Evolutionary conservation across 768 basidiomycete species (phyloP).

Genomic region (Lactarius psammicola): DNA sequence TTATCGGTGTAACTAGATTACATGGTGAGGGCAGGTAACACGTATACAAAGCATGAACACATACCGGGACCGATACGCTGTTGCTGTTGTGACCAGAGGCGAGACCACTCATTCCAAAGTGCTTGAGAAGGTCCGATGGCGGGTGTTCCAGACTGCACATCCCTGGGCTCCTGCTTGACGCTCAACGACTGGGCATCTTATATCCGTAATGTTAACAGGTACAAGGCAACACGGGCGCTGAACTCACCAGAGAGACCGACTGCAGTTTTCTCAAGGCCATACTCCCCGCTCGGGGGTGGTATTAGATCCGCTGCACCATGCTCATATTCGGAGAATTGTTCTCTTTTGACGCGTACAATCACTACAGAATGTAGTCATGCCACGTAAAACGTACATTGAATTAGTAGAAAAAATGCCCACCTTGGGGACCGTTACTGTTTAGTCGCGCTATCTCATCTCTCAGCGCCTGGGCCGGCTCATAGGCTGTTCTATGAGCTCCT

Average conservation of each 20-base stretch:
- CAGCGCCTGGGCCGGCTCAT: slow-evolving; percentile 19
- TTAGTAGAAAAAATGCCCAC: not conserved
- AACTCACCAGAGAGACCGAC: not conserved
- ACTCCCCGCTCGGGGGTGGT: too few species aligned
- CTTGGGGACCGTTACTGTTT: not conserved
- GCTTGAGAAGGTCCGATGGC: slow-evolving; percentile 1
- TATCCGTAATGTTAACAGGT: not conserved
- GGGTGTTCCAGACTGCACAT: not conserved
- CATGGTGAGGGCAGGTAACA: not conserved
- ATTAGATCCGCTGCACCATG: too few species aligned
- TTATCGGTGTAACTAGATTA: not conserved
- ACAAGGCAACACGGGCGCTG: not conserved
- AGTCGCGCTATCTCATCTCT: slow-evolving; percentile 24
- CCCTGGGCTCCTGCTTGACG: slow-evolving; percentile 17
- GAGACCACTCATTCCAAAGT: slow-evolving; percentile 14
- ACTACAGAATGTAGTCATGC: slow-evolving; percentile 1
- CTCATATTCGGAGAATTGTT: too few species aligned
- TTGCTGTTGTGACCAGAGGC: slow-evolving; percentile 6
- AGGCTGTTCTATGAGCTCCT: too few species aligned
- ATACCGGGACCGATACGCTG: not conserved
- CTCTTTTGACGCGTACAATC: slow-evolving; percentile 14
- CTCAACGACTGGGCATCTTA: not conserved
- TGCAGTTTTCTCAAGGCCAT: too few species aligned
- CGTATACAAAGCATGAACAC: not conserved
- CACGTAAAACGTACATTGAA: not conserved